Conservation (phyloP, 108 stramenopile genomes). For the Cylindrotheca closterium region DNA sequence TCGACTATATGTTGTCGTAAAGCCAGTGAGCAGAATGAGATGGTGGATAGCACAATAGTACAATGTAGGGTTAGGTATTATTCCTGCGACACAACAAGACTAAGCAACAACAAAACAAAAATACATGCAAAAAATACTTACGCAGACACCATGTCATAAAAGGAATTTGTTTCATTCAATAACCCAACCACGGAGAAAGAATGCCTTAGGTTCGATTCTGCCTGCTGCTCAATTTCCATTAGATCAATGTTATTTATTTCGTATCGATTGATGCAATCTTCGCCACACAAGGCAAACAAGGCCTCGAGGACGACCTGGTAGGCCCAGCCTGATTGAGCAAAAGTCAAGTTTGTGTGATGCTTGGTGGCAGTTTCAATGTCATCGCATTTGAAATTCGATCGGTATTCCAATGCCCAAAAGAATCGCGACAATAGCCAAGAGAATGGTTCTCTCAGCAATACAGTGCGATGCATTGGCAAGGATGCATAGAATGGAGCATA, state of each 20-base stretch:
- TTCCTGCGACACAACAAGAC: too few species aligned
- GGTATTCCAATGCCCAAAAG: conserved; percentile 34
- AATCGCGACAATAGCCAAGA: conserved; percentile 40
- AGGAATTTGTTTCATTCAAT: conserved; percentile 36
- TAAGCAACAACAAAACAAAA: too few species aligned
- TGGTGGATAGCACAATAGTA: too few species aligned
- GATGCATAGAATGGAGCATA: conserved; percentile 39
- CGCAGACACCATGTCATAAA: conserved; percentile 41
- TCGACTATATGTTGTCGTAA: not conserved
- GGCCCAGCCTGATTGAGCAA: conserved; percentile 15
- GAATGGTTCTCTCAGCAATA: conserved; percentile 47
- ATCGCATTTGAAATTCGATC: not conserved
- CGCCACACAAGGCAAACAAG: conserved; percentile 35
- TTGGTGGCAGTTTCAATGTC: not conserved
- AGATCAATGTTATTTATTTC: conserved; percentile 8
- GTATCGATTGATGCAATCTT: conserved; percentile 34
- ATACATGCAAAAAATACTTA: too few species aligned
- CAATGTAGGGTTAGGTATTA: too few species aligned
- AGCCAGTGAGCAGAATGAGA: too few species aligned
- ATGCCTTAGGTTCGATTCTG: conserved; percentile 37
- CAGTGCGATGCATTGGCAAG: conserved; percentile 35
- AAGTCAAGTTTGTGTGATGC: not conserved
- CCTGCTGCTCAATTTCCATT: conserved; percentile 27
- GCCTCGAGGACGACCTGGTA: conserved; percentile 6
- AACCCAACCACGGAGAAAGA: conserved; percentile 47